Percentiles rank a stretch among this genome's conserved stretches.
Evolutionary conservation across 2,329 filamentous ascomycete genomes (phyloP).

Genomic region (Colletotrichum sp.): DNA sequence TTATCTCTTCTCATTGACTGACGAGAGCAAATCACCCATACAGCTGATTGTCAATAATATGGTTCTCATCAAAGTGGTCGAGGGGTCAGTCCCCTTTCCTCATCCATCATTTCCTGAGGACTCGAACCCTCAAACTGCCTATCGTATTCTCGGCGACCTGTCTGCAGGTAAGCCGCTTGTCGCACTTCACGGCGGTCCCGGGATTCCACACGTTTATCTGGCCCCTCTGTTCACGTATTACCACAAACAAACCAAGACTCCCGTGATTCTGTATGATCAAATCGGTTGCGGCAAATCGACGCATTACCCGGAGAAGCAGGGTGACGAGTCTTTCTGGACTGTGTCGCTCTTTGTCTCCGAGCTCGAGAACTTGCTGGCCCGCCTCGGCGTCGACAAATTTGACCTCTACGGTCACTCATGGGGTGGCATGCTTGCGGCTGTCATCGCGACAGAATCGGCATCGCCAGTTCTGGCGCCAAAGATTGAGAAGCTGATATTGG

Average conservation of each 20-base stretch:
- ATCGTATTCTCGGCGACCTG: neutral
- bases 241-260: constrained; percentile 20
- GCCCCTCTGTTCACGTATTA: neutral
- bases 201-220: neutral
- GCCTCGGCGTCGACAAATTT: constrained; percentile 44
- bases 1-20: neutral
- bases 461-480: constrained; percentile 23
- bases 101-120: neutral
- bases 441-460: constrained; percentile 36
- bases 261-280: constrained; percentile 60
- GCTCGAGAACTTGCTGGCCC: constrained; percentile 49
- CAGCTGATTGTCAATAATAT: neutral
- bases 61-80: neutral
- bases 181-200: neutral
- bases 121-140: neutral
- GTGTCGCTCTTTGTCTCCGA: constrained; percentile 51
- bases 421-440: constrained; percentile 55
- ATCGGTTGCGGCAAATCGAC: constrained; percentile 55
- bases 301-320: constrained; percentile 47
- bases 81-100: neutral
- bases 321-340: constrained; percentile 49
- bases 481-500: constrained; percentile 31
- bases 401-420: constrained; percentile 55
- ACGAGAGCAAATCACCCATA: neutral
- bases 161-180: neutral